A percentile compares a stretch with the other conserved stretches of the same genome.
phyloP scores from a whole-genome alignment of 2,329 filamentous ascomycete genomes.

The Tolypocladium sp. region DNA sequence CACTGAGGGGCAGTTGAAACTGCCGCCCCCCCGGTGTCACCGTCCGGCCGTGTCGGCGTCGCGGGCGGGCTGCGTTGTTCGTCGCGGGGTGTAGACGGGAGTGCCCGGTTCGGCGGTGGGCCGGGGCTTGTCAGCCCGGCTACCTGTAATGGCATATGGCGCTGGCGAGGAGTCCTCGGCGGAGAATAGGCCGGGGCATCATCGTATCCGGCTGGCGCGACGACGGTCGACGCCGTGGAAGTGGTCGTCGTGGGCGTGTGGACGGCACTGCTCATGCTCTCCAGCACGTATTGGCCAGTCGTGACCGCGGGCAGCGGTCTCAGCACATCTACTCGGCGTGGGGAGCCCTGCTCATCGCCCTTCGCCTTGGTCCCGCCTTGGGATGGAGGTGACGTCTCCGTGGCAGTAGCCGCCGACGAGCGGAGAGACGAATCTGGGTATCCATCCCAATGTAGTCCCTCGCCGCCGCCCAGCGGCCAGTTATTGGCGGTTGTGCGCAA shows the following conservation, averaged over 20 bases:
- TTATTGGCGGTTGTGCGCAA: conserved; percentile 18
- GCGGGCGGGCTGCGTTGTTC: conserved; percentile 3
- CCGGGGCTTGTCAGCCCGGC: conserved; percentile 21
- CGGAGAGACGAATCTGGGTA: neutral
- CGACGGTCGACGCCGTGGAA: neutral
- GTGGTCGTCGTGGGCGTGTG: neutral
- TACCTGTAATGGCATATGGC: conserved; percentile 6
- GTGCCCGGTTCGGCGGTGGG: conserved; percentile 34
- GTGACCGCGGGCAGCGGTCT: neutral
- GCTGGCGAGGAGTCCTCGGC: conserved; percentile 3
- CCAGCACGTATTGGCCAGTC: neutral
- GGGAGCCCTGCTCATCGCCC: neutral
- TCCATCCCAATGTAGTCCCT: neutral
- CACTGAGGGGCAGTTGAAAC: neutral
- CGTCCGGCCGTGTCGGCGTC: neutral
- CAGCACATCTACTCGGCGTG: neutral
- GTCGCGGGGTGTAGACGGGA: conserved; percentile 22
- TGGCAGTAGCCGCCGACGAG: neutral
- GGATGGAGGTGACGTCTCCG: neutral
- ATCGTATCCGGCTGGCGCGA: neutral
- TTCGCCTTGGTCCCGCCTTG: neutral
- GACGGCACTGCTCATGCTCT: neutral
- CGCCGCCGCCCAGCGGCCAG: neutral
- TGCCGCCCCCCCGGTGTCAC: conserved; percentile 2
- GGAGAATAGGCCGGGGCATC: neutral